These are phyloP conservation scores for Andalucia godoyi DNA, from an alignment of 78 protist species.

Conservation along the genomic window DNA sequence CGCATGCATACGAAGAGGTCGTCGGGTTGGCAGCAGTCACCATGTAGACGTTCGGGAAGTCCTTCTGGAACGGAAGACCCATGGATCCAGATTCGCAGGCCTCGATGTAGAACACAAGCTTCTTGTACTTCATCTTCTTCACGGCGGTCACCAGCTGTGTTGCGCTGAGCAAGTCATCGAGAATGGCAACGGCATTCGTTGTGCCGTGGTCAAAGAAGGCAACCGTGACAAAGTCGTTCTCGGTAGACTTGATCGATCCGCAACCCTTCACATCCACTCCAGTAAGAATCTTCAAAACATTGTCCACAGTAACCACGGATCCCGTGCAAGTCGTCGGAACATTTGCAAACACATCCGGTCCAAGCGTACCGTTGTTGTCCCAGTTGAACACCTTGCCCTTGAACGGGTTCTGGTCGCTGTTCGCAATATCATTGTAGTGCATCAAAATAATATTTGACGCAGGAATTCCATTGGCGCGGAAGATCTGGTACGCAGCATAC, in stretches of 20 bases:
- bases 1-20: slow-evolving; percentile 18
- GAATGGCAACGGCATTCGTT: slow-evolving; percentile 16
- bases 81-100: slow-evolving; percentile 41
- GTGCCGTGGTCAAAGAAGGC: slow-evolving; percentile 41
- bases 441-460: neutral
- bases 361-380: slow-evolving; percentile 10
- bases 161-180: neutral
- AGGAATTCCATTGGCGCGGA: neutral
- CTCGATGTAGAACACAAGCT: slow-evolving; percentile 34
- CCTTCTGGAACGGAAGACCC: slow-evolving; percentile 4
- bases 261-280: too few relatives aligned
- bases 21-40: slow-evolving; percentile 14
- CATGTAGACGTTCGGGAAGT: neutral
- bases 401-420: slow-evolving; percentile 14
- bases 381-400: slow-evolving; percentile 12
- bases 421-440: slow-evolving; percentile 30
- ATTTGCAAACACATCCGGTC: too few relatives aligned
- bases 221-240: slow-evolving; percentile 26
- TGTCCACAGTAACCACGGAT: too few relatives aligned
- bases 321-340: too few relatives aligned
- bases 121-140: slow-evolving; percentile 1
- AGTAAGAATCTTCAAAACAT: too few relatives aligned
- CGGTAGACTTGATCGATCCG: too few relatives aligned
- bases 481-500: slow-evolving; percentile 7
- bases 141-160: slow-evolving; percentile 1